These are phyloP conservation scores for Globisporangium nodosum DNA, from an alignment of 352 stramenopile species.

Conservation along the genomic window DNA sequence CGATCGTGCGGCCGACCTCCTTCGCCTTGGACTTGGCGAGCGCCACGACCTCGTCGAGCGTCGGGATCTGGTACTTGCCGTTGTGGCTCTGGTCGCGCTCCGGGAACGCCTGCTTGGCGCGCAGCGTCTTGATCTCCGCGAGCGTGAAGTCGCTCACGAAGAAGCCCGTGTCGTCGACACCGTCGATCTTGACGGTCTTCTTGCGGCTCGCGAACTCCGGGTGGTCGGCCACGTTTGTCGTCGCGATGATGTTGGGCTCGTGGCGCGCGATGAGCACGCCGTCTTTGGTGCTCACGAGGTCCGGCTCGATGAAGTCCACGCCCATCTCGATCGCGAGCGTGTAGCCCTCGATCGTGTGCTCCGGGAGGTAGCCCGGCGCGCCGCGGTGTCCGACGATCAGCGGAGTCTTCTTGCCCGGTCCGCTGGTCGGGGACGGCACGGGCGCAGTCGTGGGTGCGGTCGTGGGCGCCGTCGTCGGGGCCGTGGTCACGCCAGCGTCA, in stretches of 20 bases:
- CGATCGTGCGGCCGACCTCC: slow-evolving; percentile 52
- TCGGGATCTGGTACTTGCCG: slow-evolving; percentile 83
- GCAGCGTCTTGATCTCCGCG: slow-evolving; percentile 85
- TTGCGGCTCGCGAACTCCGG: slow-evolving; percentile 67
- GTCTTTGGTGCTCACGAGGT: slow-evolving; percentile 87
- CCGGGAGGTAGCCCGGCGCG: slow-evolving; percentile 84
- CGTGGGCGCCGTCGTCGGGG: slow-evolving; percentile 10
- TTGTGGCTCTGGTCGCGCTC: slow-evolving; percentile 81
- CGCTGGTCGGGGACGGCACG: neutral
- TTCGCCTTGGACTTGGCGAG: slow-evolving; percentile 64
- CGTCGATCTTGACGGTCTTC: slow-evolving; percentile 53
- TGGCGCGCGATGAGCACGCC: slow-evolving; percentile 80
- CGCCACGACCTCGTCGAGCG: slow-evolving; percentile 85
- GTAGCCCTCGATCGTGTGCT: slow-evolving; percentile 89
- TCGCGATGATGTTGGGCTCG: slow-evolving; percentile 85
- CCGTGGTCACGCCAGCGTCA: slow-evolving; percentile 26
- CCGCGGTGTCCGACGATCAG: slow-evolving; percentile 62
- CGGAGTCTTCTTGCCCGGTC: neutral
- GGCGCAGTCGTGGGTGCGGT: neutral
- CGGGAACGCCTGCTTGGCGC: slow-evolving; percentile 68
- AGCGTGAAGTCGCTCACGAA: slow-evolving; percentile 91
- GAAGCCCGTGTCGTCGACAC: slow-evolving; percentile 56
- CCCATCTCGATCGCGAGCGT: slow-evolving; percentile 85
- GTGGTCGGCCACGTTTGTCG: slow-evolving; percentile 80
- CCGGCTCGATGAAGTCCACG: slow-evolving; percentile 90